These are phyloP conservation scores for Pseudocercospora fuligena DNA, from an alignment of 2,329 filamentous ascomycete species.

Conservation along the genomic window DNA sequence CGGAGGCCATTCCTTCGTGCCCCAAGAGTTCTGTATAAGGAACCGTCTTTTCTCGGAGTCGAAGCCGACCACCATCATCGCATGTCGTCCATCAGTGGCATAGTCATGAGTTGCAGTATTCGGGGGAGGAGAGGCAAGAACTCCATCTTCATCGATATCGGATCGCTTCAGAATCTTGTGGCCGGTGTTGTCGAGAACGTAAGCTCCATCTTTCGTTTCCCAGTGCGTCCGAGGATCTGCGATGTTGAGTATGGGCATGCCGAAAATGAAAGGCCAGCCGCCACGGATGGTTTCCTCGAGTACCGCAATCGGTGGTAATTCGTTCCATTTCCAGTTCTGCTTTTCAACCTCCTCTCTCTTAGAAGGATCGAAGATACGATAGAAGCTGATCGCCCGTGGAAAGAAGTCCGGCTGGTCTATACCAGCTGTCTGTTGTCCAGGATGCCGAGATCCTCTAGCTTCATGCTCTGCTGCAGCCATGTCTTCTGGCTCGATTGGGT, in stretches of 20 bases:
- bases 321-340: background rate
- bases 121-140: background rate
- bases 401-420: background rate
- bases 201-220: background rate
- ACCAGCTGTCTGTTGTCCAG: no score
- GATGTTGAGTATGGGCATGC: background rate
- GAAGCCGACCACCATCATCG: background rate
- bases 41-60: background rate
- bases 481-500: background rate
- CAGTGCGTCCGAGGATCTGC: background rate
- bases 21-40: conserved; percentile 5
- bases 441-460: conserved; percentile 3
- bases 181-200: background rate
- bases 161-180: background rate
- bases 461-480: background rate
- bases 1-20: background rate
- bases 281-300: background rate
- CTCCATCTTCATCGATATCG: background rate
- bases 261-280: conserved; percentile 6
- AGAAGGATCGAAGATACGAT: background rate
- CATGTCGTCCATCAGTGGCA: background rate
- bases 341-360: background rate
- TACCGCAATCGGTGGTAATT: background rate
- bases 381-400: background rate
- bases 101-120: background rate